Base-by-base conservation (phyloP, 345 rosid genomes). In the Euphorbia tirucalli region DNA sequence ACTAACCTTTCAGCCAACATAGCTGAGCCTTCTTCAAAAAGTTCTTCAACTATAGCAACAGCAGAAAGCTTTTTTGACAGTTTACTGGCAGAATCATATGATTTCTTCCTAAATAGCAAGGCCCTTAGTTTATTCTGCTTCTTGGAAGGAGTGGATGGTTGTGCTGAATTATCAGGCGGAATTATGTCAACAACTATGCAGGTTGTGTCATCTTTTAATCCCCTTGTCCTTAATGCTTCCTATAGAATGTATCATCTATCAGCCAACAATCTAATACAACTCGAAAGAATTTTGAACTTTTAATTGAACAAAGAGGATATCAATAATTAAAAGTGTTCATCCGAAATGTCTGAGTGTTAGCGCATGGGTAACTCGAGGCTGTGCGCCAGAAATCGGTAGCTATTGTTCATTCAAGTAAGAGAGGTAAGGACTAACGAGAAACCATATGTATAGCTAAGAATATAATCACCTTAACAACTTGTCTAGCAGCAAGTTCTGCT, bases 21-120 rank as follows among this genome's bases (percentile, higher is more conserved):
- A 19, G 97, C 98, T 0, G 97, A 93, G 68, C 97, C 97, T 85
- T 93, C 98, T 83, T 93, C 98, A 63, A 93, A 93, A 21, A 93
- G 83, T 78, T 91, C 98, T 84, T 93, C 98, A 7, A 93, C 98
- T 19, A 88, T 83, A 41, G 90, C 89, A 0, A 88, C 83, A 66
- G 89, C 80, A 1, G 93, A 87, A 55, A 89, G 88, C 83, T 83
- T 89, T 77, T 91, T 91, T 0, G 93, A 79, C 65, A 76, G 74
- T 71, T 84, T 88, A 73, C 73, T 84, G 59, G 84, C 82, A 49
- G 90, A 82, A 83, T 82, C 82, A 37, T 41, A 65, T 25, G 91
- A 85, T 72, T 77, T 87, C 79, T 69, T 93, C 77, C 88, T 77
- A 56, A 85, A 85, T 27, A 91, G 74, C 4, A 93, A 79, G 0